Evolutionary conservation across 768 basidiomycete species (phyloP).

Genomic region (Mycena kentingensis): DNA sequence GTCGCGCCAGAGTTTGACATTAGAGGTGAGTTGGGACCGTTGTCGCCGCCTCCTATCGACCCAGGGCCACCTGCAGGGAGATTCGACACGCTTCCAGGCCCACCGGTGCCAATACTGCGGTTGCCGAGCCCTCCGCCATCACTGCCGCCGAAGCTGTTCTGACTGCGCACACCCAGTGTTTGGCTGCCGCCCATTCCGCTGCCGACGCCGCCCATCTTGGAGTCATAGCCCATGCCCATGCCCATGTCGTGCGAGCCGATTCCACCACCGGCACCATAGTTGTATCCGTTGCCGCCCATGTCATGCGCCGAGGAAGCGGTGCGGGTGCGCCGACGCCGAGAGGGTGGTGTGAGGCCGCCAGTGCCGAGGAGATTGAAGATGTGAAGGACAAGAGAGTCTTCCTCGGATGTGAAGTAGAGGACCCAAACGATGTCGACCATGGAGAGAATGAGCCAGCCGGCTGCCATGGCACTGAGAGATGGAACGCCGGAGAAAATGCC

Average conservation of each 20-base stretch:
- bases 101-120: slow-evolving; percentile 41
- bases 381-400: slow-evolving; percentile 83
- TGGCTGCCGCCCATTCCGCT: slow-evolving; percentile 50
- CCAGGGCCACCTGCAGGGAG: slow-evolving; percentile 42
- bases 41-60: slow-evolving; percentile 49
- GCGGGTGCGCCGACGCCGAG: slow-evolving; percentile 75
- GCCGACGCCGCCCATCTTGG: slow-evolving; percentile 55
- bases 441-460: slow-evolving; percentile 91
- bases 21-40: slow-evolving; percentile 63
- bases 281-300: slow-evolving; percentile 67
- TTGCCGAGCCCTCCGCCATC: slow-evolving; percentile 17
- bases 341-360: slow-evolving; percentile 80
- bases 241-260: slow-evolving; percentile 69
- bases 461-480: slow-evolving; percentile 80
- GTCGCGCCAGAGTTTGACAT: slow-evolving; percentile 63
- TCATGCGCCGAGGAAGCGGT: slow-evolving; percentile 62
- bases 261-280: slow-evolving; percentile 67
- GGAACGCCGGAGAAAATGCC: slow-evolving; percentile 60
- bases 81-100: slow-evolving; percentile 58
- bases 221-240: slow-evolving; percentile 66
- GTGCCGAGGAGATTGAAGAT: slow-evolving; percentile 88
- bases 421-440: slow-evolving; percentile 95
- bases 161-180: slow-evolving; percentile 40
- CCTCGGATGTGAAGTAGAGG: slow-evolving; percentile 95
- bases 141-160: slow-evolving; percentile 54